Evolutionary conservation across 257 asterid genomes (phyloP).

Genomic region (Solanum lycopersicoides): DNA sequence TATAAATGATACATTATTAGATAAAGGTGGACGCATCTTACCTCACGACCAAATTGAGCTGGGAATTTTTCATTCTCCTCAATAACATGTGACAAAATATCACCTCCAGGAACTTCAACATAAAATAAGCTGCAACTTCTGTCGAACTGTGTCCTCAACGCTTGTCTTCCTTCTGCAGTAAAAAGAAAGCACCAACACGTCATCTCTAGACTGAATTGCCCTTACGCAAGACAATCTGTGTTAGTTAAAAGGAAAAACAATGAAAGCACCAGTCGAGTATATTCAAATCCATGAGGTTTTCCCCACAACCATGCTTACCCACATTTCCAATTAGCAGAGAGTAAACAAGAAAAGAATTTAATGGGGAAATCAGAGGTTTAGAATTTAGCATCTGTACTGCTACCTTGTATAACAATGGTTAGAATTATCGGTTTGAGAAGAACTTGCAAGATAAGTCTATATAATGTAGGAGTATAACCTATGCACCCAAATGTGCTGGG

Average conservation of each 20-base stretch:
- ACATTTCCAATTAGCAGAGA: not conserved
- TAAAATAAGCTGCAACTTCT: conserved; percentile 66
- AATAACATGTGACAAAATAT: conserved; percentile 51
- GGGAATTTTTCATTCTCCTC: conserved; percentile 86
- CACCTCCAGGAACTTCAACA: conserved; percentile 85
- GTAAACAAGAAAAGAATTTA: not conserved
- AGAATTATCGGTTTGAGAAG: not conserved
- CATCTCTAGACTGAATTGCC: not conserved
- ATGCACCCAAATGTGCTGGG: not conserved
- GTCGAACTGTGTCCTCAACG: conserved; percentile 41
- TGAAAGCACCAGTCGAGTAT: not conserved
- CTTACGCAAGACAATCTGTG: not conserved
- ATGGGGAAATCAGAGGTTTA: not conserved
- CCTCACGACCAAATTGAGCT: conserved; percentile 95
- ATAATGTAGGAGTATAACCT: not conserved
- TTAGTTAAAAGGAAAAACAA: not conserved
- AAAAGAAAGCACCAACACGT: conserved; percentile 6
- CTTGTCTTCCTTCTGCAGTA: conserved; percentile 53
- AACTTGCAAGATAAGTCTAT: not conserved
- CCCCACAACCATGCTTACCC: not conserved
- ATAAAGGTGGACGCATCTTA: conserved; percentile 10
- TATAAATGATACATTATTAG: not conserved
- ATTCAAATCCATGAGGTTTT: not conserved
- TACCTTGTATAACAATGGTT: not conserved
- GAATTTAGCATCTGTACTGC: not conserved